Percentiles rank a stretch among this genome's conserved stretches.
Conservation (phyloP, 2,329 filamentous ascomycete species). For the Botrytis hyacinthi region DNA sequence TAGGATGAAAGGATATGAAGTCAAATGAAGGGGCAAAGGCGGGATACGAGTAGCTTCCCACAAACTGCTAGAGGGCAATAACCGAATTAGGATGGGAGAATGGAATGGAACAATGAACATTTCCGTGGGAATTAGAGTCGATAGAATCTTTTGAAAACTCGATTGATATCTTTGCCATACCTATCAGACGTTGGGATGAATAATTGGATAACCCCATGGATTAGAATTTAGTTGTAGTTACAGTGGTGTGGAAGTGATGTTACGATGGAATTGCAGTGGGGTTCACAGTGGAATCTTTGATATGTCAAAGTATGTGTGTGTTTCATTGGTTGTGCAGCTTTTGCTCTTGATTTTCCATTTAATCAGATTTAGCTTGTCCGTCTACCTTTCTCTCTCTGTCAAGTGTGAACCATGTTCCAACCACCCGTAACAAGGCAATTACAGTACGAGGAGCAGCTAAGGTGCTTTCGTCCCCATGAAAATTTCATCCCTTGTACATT, state of each 20-base stretch:
- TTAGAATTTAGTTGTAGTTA: neutral
- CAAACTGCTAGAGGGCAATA: neutral
- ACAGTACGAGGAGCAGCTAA: neutral
- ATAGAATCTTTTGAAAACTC: neutral
- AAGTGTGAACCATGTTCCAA: neutral
- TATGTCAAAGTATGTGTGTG: neutral
- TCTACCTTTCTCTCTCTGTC: neutral
- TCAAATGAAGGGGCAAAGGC: neutral
- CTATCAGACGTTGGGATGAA: neutral
- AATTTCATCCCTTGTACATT: neutral
- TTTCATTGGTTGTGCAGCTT: neutral
- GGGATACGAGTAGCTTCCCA: neutral
- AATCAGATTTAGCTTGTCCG: neutral
- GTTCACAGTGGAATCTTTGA: neutral
- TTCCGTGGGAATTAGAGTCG: neutral
- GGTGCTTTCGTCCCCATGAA: neutral
- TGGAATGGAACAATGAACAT: neutral
- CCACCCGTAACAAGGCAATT: constrained; percentile 1
- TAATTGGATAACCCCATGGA: neutral
- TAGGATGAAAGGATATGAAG: neutral
- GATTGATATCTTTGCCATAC: neutral
- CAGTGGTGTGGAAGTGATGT: constrained; percentile 4
- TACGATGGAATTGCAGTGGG: neutral
- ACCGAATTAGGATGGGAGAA: neutral
- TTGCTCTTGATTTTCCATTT: neutral